Conservation (phyloP, 306 rosid genomes). For the Cicer pinnatifidum region DNA sequence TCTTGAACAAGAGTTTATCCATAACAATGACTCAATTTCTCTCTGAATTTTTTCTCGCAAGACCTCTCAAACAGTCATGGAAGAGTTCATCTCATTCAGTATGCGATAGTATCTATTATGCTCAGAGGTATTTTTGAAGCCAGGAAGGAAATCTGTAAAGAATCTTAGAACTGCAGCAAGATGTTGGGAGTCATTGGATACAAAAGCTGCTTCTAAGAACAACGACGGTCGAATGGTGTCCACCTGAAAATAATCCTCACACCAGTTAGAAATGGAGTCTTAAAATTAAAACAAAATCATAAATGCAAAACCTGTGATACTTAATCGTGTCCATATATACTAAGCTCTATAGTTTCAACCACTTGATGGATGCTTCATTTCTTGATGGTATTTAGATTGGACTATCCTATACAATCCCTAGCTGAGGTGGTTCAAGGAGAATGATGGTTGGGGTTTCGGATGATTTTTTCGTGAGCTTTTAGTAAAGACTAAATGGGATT, state of each 20-base stretch:
- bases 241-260: constrained; percentile 65
- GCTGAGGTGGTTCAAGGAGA: too few relatives aligned
- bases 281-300: constrained; percentile 32
- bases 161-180: constrained; percentile 89
- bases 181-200: constrained; percentile 70
- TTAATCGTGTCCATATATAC: background rate
- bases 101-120: constrained; percentile 71
- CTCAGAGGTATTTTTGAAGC: constrained; percentile 68
- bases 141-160: constrained; percentile 79
- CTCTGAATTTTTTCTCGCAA: background rate
- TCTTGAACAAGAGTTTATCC: constrained; percentile 24
- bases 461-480: too few relatives aligned
- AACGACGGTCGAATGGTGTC: constrained; percentile 74
- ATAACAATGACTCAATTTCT: constrained; percentile 24
- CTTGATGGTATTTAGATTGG: background rate
- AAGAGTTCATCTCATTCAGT: constrained; percentile 73
- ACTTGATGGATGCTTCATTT: constrained; percentile 21
- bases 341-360: background rate
- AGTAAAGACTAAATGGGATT: too few relatives aligned
- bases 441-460: too few relatives aligned
- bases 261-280: constrained; percentile 28
- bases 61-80: constrained; percentile 59
- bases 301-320: background rate
- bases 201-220: constrained; percentile 85
- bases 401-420: too few relatives aligned